Evolutionary conservation across 164 flowering plant genomes (phyloP).

Genomic region (Piper longum): DNA sequence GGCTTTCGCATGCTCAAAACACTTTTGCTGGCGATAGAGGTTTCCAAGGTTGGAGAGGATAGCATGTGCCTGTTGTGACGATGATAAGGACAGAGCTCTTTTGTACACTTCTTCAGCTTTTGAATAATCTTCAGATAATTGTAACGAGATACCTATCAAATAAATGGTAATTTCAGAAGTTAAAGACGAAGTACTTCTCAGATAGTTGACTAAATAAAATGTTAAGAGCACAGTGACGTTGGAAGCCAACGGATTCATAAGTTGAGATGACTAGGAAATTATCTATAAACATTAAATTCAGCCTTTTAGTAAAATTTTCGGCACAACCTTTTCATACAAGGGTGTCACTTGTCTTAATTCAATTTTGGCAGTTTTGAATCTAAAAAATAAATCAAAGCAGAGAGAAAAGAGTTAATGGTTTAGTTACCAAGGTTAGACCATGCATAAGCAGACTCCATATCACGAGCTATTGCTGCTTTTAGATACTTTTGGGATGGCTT

Average conservation of each 20-base stretch:
- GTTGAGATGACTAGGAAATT: too few relatives aligned
- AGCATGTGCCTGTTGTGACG: slow-evolving; percentile 51
- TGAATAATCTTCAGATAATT: slow-evolving; percentile 50
- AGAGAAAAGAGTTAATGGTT: not conserved
- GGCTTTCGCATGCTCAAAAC: slow-evolving; percentile 56
- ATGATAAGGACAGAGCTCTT: slow-evolving; percentile 50
- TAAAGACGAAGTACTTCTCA: too few relatives aligned
- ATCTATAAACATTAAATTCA: too few relatives aligned
- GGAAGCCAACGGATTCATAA: too few relatives aligned
- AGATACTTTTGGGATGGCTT: slow-evolving; percentile 71
- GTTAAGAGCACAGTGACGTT: too few relatives aligned
- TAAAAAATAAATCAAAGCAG: too few relatives aligned
- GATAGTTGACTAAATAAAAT: too few relatives aligned
- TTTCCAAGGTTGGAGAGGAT: slow-evolving; percentile 77
- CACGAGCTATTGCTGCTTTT: slow-evolving; percentile 64
- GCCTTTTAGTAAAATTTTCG: not conserved
- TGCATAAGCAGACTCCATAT: slow-evolving; percentile 47
- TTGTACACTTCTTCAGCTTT: slow-evolving; percentile 70
- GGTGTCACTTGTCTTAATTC: too few relatives aligned
- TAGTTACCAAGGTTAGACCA: slow-evolving; percentile 89
- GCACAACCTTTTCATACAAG: not conserved
- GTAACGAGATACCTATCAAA: slow-evolving; percentile 59
- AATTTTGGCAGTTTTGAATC: too few relatives aligned
- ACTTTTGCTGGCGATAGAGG: slow-evolving; percentile 57
- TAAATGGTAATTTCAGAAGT: not conserved